These are phyloP conservation scores for Auriculariales sp. DNA, from an alignment of 768 basidiomycete species.

Conservation along the genomic window DNA sequence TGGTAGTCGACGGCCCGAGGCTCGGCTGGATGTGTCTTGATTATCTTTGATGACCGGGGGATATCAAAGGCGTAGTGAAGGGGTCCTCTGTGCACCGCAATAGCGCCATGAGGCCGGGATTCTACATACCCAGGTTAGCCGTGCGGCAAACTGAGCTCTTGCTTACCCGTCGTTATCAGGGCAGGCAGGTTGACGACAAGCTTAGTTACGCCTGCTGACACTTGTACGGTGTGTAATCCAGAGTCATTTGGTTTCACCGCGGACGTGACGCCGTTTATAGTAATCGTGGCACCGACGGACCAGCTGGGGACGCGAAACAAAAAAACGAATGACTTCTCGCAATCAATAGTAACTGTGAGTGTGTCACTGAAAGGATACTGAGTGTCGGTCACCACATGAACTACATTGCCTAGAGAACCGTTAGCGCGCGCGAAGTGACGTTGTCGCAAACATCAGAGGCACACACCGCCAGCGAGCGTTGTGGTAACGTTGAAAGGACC, in stretches of 20 bases:
- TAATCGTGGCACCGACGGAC: constrained; percentile 29
- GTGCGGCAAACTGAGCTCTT: not conserved
- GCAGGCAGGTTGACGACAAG: constrained; percentile 32
- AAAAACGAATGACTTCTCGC: constrained; percentile 29
- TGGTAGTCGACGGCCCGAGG: constrained; percentile 33
- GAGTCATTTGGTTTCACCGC: constrained; percentile 24
- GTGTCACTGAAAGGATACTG: constrained; percentile 38
- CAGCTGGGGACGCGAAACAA: constrained; percentile 36
- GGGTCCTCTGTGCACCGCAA: constrained; percentile 40
- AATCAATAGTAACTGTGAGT: constrained; percentile 29
- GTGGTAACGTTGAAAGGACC: constrained; percentile 31
- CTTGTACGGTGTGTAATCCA: constrained; percentile 28
- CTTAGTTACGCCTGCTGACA: constrained; percentile 27
- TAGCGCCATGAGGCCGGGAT: constrained; percentile 32
- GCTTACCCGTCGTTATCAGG: constrained; percentile 28
- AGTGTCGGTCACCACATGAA: constrained; percentile 31
- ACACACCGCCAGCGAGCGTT: constrained; percentile 23
- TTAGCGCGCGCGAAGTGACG: not conserved
- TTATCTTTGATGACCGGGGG: constrained; percentile 19
- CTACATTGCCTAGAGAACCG: constrained; percentile 21
- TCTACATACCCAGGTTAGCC: constrained; percentile 17
- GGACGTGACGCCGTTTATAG: constrained; percentile 19
- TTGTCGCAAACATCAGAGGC: not conserved
- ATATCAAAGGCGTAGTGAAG: constrained; percentile 43
- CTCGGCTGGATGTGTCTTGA: constrained; percentile 27